These are phyloP conservation scores for Cercospora sp. DNA, from an alignment of 2,329 filamentous ascomycete genomes.

Conservation along the genomic window DNA sequence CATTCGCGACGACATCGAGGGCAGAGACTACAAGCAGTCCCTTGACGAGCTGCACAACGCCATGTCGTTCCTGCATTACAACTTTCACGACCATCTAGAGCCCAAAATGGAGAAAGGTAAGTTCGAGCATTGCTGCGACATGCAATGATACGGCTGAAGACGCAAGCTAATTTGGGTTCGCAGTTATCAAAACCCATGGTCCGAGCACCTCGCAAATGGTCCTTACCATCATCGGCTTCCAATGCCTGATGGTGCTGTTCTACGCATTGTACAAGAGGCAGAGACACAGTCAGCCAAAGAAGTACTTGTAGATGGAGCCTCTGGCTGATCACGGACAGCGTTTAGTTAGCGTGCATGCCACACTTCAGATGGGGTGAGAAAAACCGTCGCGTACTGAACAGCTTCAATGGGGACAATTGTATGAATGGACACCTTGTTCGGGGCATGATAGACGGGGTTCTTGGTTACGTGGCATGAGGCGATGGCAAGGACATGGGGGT, in stretches of 20 bases:
- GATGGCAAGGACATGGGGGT: background rate
- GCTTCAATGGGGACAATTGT: conserved; percentile 1
- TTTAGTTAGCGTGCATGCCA: conserved; percentile 6
- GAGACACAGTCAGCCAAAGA: conserved; percentile 77
- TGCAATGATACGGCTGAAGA: background rate
- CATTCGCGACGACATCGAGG: conserved; percentile 56
- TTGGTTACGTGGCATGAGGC: background rate
- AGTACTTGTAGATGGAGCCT: conserved; percentile 65
- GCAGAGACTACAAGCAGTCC: conserved; percentile 58
- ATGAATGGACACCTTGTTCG: background rate
- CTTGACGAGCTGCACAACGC: conserved; percentile 56
- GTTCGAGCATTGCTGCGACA: background rate
- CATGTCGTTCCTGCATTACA: conserved; percentile 44
- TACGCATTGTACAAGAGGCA: conserved; percentile 81
- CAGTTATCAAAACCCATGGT: conserved; percentile 40
- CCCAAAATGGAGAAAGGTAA: conserved; percentile 38
- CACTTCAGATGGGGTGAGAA: background rate
- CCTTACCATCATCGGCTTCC: conserved; percentile 70
- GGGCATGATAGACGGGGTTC: background rate
- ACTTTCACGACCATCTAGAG: conserved; percentile 55
- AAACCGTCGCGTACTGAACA: background rate
- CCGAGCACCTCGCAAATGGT: conserved; percentile 64
- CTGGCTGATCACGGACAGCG: conserved; percentile 6
- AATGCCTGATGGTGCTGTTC: conserved; percentile 66
- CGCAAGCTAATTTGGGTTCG: background rate